These are phyloP conservation scores for Schizosaccharomyces octosporus DNA, from an alignment of 805 yeast species.

Conservation along the genomic window DNA sequence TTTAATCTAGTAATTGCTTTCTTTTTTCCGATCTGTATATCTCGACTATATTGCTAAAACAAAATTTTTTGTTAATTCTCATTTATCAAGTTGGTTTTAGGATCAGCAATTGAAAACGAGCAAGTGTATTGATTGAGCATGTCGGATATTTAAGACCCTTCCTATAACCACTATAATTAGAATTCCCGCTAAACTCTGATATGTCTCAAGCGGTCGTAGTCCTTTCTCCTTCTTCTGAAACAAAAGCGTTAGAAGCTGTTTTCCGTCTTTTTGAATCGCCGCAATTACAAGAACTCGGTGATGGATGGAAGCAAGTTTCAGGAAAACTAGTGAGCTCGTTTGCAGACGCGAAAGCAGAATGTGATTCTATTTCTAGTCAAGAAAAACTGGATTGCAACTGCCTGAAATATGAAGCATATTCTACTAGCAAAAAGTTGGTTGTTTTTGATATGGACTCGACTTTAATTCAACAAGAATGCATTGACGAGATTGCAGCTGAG, in stretches of 20 bases:
- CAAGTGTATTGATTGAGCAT: too few species aligned
- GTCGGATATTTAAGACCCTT: too few species aligned
- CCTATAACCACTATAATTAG: too few species aligned
- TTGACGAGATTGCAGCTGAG: constrained; percentile 79
- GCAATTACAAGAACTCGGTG: not conserved
- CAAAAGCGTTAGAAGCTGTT: not conserved
- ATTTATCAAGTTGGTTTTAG: too few species aligned
- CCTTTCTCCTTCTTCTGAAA: not conserved
- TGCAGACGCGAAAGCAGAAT: not conserved
- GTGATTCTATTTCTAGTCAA: not conserved
- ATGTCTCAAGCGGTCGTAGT: too few species aligned
- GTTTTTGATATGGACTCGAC: constrained; percentile 98
- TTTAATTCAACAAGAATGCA: constrained; percentile 82
- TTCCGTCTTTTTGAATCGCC: not conserved
- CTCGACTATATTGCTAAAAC: too few species aligned
- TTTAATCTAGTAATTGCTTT: too few species aligned
- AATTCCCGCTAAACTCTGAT: too few species aligned
- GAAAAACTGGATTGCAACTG: not conserved
- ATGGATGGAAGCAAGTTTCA: not conserved
- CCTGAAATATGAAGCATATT: not conserved
- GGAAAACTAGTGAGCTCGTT: not conserved
- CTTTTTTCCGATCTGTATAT: too few species aligned
- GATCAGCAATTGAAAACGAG: too few species aligned
- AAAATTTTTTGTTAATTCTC: too few species aligned
- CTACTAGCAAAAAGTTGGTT: constrained; percentile 21